Percentiles rank a stretch among this genome's conserved stretches.
These are phyloP conservation scores for Nymphaea colorata DNA, from an alignment of 164 flowering plant species.

Conservation along the genomic window DNA sequence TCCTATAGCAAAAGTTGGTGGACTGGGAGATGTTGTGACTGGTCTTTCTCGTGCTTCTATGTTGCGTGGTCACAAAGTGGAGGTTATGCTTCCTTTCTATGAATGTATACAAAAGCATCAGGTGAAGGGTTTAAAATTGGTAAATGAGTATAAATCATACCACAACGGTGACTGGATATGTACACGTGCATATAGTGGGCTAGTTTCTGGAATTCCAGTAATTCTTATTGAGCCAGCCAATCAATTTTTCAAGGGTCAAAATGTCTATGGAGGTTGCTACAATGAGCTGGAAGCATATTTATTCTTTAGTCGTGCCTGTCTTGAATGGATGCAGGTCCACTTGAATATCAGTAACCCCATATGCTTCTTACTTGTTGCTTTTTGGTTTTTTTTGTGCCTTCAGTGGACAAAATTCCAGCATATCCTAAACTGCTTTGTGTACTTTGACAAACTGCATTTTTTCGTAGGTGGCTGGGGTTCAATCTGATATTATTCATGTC, in stretches of 20 bases:
- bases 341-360: not conserved
- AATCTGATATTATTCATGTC: slow-evolving; percentile 58
- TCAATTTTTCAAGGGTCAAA: slow-evolving; percentile 45
- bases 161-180: slow-evolving; percentile 47
- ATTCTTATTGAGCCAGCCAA: slow-evolving; percentile 47
- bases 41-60: slow-evolving; percentile 60
- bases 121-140: slow-evolving; percentile 24
- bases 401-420: not conserved
- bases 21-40: slow-evolving; percentile 75
- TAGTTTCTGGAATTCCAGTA: slow-evolving; percentile 41
- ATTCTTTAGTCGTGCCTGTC: slow-evolving; percentile 62
- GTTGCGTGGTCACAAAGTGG: slow-evolving; percentile 48
- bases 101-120: slow-evolving; percentile 47
- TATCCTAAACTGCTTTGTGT: too few relatives aligned
- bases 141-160: slow-evolving; percentile 32
- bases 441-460: too few relatives aligned
- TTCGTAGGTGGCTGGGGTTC: slow-evolving; percentile 39
- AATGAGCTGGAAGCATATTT: slow-evolving; percentile 63
- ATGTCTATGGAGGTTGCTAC: slow-evolving; percentile 56
- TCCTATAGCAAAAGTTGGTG: slow-evolving; percentile 66
- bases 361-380: not conserved
- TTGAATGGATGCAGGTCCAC: slow-evolving; percentile 68
- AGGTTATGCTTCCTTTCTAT: slow-evolving; percentile 58
- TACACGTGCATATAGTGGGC: slow-evolving; percentile 39
- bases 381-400: not conserved